A percentile compares a stretch with the other conserved stretches of the same genome.
These are phyloP conservation scores for Tetradesmus obliquus DNA, from an alignment of 139 green algal species.

Conservation along the genomic window DNA sequence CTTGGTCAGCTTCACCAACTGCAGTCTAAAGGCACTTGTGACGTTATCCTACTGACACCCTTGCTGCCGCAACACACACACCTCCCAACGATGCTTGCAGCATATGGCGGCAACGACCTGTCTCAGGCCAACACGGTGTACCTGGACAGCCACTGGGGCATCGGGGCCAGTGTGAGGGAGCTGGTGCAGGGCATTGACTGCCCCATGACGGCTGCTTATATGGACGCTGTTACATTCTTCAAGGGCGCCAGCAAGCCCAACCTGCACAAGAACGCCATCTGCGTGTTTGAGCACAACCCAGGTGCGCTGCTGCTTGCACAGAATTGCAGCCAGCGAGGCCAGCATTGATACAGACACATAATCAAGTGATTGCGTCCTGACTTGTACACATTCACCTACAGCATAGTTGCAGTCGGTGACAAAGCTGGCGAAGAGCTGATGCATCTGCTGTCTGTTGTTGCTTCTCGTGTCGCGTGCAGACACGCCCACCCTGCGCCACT, in stretches of 20 bases:
- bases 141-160: constrained; percentile 47
- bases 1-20: constrained; percentile 42
- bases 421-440: too few species aligned
- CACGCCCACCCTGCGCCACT: constrained; percentile 34
- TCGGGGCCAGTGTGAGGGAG: constrained; percentile 34
- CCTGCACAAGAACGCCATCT: constrained; percentile 35
- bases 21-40: neutral
- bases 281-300: constrained; percentile 47
- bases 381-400: too few species aligned
- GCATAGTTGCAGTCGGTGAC: too few species aligned
- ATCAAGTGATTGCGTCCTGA: too few species aligned
- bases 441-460: too few species aligned
- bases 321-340: too few species aligned
- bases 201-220: constrained; percentile 45
- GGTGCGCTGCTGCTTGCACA: neutral
- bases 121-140: constrained; percentile 48
- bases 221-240: constrained; percentile 43
- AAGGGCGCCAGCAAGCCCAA: constrained; percentile 12
- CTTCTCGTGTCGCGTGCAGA: constrained; percentile 33
- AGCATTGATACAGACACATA: too few species aligned
- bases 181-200: constrained; percentile 41
- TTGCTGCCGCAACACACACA: neutral
- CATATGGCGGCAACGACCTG: constrained; percentile 40
- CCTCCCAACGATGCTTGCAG: constrained; percentile 4
- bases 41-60: too few species aligned